A percentile compares a stretch with the other conserved stretches of the same genome.
Evolutionary conservation across 805 yeast species (phyloP).

Genomic region (Maudiozyma serrabonitensis): DNA sequence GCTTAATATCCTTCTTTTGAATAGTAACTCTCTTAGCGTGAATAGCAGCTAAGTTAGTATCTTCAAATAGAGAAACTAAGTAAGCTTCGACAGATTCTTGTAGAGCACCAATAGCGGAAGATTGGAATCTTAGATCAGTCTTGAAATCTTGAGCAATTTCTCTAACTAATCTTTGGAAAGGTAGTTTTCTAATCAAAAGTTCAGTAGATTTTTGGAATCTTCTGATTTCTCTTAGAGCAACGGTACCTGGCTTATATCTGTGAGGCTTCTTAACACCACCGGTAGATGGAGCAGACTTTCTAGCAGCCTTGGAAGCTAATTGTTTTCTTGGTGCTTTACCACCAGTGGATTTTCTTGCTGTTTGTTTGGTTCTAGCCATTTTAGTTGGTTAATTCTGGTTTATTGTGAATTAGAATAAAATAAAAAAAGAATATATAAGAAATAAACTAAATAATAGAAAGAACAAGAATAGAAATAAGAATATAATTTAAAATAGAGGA

Average conservation of each 20-base stretch:
- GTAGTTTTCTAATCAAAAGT: slow-evolving; percentile 86
- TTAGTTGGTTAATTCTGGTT: slow-evolving; percentile 5
- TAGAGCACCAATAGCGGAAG: slow-evolving; percentile 92
- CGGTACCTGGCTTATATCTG: slow-evolving; percentile 96
- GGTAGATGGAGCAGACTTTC: slow-evolving; percentile 83
- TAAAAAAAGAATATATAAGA: background rate
- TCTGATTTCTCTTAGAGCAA: slow-evolving; percentile 92
- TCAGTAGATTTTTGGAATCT: slow-evolving; percentile 95
- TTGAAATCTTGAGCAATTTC: slow-evolving; percentile 92
- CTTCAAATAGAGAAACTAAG: slow-evolving; percentile 90
- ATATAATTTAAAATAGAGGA: background rate
- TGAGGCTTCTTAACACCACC: slow-evolving; percentile 92
- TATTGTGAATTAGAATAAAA: background rate
- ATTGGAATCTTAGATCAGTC: slow-evolving; percentile 90
- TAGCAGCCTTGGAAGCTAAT: slow-evolving; percentile 83
- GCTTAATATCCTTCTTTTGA: slow-evolving; percentile 94
- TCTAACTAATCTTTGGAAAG: slow-evolving; percentile 93
- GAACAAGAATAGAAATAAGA: background rate
- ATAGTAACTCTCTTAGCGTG: slow-evolving; percentile 98
- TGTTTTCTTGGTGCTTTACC: slow-evolving; percentile 95
- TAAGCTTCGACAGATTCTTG: slow-evolving; percentile 98
- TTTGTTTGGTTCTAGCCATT: slow-evolving; percentile 91
- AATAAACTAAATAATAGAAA: background rate
- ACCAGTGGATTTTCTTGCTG: slow-evolving; percentile 91
- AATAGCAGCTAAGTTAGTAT: slow-evolving; percentile 94